Evolutionary conservation across 257 asterid species (phyloP).

Genomic region (Lycium ferocissimum): DNA sequence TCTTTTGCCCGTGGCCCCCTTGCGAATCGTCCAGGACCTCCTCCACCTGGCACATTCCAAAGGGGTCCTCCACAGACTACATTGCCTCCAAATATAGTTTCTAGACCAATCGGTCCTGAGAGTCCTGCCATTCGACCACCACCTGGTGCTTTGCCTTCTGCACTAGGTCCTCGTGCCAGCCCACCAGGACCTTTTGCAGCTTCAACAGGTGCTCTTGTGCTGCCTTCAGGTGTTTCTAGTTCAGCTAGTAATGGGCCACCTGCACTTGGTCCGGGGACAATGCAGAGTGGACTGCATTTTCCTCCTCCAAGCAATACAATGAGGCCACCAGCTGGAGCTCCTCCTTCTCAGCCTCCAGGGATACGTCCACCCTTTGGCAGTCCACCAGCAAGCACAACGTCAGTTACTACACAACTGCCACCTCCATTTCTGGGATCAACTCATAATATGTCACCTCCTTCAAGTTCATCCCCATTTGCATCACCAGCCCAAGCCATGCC

Average conservation of each 20-base stretch:
- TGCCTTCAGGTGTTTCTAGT: constrained; percentile 49
- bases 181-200: constrained; percentile 50
- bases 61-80: constrained; percentile 63
- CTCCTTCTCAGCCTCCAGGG: constrained; percentile 60
- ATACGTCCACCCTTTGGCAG: constrained; percentile 74
- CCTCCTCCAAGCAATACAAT: constrained; percentile 70
- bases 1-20: constrained; percentile 55
- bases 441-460: constrained; percentile 52
- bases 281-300: constrained; percentile 61
- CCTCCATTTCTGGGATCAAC: constrained; percentile 59
- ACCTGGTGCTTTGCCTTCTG: constrained; percentile 41
- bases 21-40: constrained; percentile 69
- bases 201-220: constrained; percentile 28
- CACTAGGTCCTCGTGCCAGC: constrained; percentile 45
- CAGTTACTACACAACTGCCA: constrained; percentile 64
- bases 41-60: constrained; percentile 72
- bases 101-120: constrained; percentile 67
- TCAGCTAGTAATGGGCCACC: constrained; percentile 74
- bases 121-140: constrained; percentile 49
- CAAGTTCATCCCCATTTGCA: constrained; percentile 66
- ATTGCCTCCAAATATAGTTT: constrained; percentile 56
- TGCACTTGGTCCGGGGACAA: constrained; percentile 51
- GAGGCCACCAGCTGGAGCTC: constrained; percentile 67
- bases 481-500: constrained; percentile 56
- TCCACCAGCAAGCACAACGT: constrained; percentile 52